A percentile compares a stretch with the other conserved stretches of the same genome.
Evolutionary conservation across 139 green algal genomes (phyloP).

Genomic region (Volvox reticuliferus): DNA sequence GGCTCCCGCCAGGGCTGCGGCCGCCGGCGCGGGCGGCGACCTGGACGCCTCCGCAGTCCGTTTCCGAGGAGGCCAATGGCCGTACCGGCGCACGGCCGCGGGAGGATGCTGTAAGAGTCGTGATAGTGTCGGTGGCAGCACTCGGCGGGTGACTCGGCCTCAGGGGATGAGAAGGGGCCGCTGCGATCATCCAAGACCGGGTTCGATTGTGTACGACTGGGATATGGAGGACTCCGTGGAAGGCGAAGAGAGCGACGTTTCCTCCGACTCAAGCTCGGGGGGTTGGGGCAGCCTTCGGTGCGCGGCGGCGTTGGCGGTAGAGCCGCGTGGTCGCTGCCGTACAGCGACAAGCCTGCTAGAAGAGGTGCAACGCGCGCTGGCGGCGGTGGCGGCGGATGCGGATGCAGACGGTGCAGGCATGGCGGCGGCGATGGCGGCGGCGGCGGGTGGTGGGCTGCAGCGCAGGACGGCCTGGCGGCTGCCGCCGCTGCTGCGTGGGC

Average conservation of each 20-base stretch:
- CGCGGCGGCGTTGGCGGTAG: not conserved
- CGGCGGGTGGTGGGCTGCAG: not conserved
- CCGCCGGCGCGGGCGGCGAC: too few relatives aligned
- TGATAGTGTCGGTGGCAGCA: too few relatives aligned
- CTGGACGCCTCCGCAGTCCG: not conserved
- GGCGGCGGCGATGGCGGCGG: not conserved
- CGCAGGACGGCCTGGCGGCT: too few relatives aligned
- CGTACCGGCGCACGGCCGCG: not conserved
- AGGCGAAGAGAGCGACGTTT: too few relatives aligned
- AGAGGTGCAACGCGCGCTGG: slow-evolving; percentile 1
- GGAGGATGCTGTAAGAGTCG: too few relatives aligned
- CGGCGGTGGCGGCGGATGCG: not conserved
- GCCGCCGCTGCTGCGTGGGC: not conserved
- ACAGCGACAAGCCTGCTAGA: not conserved
- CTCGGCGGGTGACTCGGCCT: too few relatives aligned
- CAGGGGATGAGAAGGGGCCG: too few relatives aligned
- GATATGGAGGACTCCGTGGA: too few relatives aligned
- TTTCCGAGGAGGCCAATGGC: not conserved
- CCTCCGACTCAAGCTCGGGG: too few relatives aligned
- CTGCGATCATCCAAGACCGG: too few relatives aligned
- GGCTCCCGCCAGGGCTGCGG: not conserved
- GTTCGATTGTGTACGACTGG: too few relatives aligned
- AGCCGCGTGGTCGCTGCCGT: not conserved
- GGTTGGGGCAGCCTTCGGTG: not conserved
- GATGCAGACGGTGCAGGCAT: not conserved